Evolutionary conservation across 495 filamentous ascomycete genomes (phyloP).

Genomic region (Penicillium longicatenatum): DNA sequence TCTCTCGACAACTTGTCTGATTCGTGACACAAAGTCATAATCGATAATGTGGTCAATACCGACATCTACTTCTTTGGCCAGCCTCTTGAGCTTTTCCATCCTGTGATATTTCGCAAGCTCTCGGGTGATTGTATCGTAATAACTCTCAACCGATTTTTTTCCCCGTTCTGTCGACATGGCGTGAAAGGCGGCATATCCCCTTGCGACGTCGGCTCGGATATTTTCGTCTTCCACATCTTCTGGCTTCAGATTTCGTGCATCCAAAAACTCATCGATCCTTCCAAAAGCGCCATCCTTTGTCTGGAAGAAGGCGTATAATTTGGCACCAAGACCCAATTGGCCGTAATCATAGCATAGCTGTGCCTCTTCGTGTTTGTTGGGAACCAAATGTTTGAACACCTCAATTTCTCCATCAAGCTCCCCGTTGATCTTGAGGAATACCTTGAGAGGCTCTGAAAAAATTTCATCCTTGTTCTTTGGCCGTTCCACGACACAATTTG

Average conservation of each 20-base stretch:
- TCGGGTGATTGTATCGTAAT: slow-evolving; percentile 21
- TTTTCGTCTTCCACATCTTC: slow-evolving; percentile 31
- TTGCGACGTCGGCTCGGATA: slow-evolving; percentile 34
- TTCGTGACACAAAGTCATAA: slow-evolving; percentile 25
- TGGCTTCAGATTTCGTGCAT: slow-evolving; percentile 28
- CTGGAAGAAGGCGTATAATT: slow-evolving; percentile 32
- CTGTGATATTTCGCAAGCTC: slow-evolving; percentile 24
- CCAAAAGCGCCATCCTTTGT: slow-evolving; percentile 31
- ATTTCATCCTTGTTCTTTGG: slow-evolving; percentile 12
- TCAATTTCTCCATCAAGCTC: slow-evolving; percentile 16
- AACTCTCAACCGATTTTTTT: slow-evolving; percentile 22
- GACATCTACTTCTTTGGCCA: slow-evolving; percentile 30
- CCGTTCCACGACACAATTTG: slow-evolving; percentile 28
- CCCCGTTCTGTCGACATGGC: slow-evolving; percentile 18
- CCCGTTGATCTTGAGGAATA: slow-evolving; percentile 33
- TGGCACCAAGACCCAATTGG: slow-evolving; percentile 27
- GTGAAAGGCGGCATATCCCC: slow-evolving; percentile 27
- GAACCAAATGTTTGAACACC: slow-evolving; percentile 27
- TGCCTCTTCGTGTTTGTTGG: slow-evolving; percentile 32
- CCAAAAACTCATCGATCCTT: slow-evolving; percentile 32
- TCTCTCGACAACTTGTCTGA: slow-evolving; percentile 21
- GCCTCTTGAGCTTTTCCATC: slow-evolving; percentile 30
- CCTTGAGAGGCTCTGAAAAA: slow-evolving; percentile 23
- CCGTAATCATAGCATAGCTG: slow-evolving; percentile 29
- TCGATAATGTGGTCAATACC: slow-evolving; percentile 28